A percentile compares a stretch with the other conserved stretches of the same genome.
Conservation (phyloP, 2,329 filamentous ascomycete species). For the Gremmenia infestans region DNA sequence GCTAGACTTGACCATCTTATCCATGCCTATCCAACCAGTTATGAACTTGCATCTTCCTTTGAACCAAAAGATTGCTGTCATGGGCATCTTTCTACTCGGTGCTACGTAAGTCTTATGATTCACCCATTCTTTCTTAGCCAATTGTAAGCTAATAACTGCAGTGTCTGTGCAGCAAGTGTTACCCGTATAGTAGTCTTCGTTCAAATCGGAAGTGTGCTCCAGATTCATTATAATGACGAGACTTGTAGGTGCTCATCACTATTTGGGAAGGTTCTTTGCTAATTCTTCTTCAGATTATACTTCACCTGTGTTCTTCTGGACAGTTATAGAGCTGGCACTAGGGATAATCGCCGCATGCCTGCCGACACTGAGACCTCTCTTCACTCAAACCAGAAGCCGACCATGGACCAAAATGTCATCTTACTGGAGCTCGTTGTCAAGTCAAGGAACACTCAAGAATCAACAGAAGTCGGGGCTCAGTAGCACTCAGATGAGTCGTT, state of each 20-base stretch:
- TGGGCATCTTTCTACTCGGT: neutral
- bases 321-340: neutral
- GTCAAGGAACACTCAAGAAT: too few species aligned
- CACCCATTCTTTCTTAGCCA: neutral
- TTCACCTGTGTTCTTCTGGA: neutral
- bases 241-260: neutral
- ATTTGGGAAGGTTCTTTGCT: neutral
- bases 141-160: neutral
- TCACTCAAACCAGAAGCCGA: too few species aligned
- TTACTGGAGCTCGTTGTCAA: too few species aligned
- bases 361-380: neutral
- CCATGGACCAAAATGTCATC: too few species aligned
- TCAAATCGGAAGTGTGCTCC: neutral
- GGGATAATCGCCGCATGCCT: neutral
- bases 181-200: neutral
- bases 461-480: too few species aligned
- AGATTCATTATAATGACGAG: neutral
- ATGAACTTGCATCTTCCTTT: neutral
- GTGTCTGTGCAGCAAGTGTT: neutral
- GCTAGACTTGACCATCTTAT: neutral
- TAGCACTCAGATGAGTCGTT: too few species aligned
- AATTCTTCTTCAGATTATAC: neutral
- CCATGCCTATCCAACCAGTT: neutral
- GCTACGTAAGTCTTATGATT: neutral
- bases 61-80: neutral